Evolutionary conservation across 2,329 filamentous ascomycete genomes (phyloP), one percentile per base, ranked within the genome.

Genomic region (Exophiala sp.): DNA sequence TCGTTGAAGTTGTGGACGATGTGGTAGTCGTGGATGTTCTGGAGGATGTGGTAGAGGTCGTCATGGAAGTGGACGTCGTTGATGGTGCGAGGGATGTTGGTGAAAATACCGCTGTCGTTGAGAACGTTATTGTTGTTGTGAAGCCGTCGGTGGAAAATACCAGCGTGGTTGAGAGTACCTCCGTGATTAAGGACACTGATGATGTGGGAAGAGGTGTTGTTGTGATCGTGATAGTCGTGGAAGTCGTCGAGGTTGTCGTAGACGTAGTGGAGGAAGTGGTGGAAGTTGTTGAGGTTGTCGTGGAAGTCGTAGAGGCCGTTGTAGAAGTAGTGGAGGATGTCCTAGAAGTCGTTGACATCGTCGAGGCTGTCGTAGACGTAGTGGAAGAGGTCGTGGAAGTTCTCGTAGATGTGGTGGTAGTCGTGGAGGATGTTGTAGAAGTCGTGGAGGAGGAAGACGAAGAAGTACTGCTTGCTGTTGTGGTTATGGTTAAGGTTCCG

Each of bases 381-480:
- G 24, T 43, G 10, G 39, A 33, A 12, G 20, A 47, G 7, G 45
- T 42, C 21, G 48, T 44, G 11, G 53, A 29, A 24, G 42, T 44
- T 16, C 34, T 34, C 10, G 43, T 32, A 4, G 29, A 2, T 16
- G 11, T 50, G 14, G 50, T 34, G 9, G n/a, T 21, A 14, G 16
- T 39, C 11, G 41, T 42, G 8, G 32, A 47, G 5, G 44, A 32
- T 14, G 47, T 47, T 10, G 42, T 16, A 14, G 36, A 44, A n/a
- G 34, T 35, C 3, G 20, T 6, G 14, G 11, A 20, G 14, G n/a
- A 39, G 18, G 21, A 14, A 34, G n/a, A 39, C 11, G 21, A 14
- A 20, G 35, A 38, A 18, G 35, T 52, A n/a, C 32, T 29, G 21
- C 41, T 47, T 34, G 32, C 47, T 44, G 53, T 52, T 9, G 33